Evolutionary conservation across 140 eudicot genomes (phyloP), one percentile per base, ranked within the genome.

Genomic region (Flaveria floridana): DNA sequence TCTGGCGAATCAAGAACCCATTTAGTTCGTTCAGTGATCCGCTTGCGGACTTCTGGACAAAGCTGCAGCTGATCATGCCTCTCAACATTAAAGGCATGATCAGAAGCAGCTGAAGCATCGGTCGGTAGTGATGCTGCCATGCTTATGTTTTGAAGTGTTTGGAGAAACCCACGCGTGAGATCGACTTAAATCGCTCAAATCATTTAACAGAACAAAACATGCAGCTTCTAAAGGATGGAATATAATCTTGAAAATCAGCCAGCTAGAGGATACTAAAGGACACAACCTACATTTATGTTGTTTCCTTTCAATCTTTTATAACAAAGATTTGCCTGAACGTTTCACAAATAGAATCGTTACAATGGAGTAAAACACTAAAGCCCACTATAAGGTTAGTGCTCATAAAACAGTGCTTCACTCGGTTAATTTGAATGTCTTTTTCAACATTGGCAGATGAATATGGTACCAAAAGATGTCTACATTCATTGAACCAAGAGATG

Each of bases 1-100:
- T 83, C 83, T 11, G 93, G 93, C 39, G 88, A 76, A 81, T 83
- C 85, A 9, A 85, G 84, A 59, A 87, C 86, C 93, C 93, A 87
- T 59, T 85, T 85, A 71, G 85, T 79, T 42, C 87, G 73, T 66
- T 85, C 85, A 47, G 87, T 78, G 61, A 62, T 71, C 14, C 79
- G 77, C 76, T 80, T 79, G 51, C 80, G 84, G 19, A 68, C 80
- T 73, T 80, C 84, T 7, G 26, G 51, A 75, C 84, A 75, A 68
- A 80, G 80, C 18, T 80, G 83, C 83, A 73, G 20, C 62, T 66
- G 39, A 12, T 73, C 80, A 34, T 74, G 76, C 58, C 71, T 66
- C 70, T 82, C 84, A 10, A 70, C 70, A 8, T 76, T 56, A 68
- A 76, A 65, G 75, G 66, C 81, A 83, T 82, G 89, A 52, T 74